Base-by-base conservation (phyloP, 2,329 filamentous ascomycete species). In the Xylariaceae sp. region DNA sequence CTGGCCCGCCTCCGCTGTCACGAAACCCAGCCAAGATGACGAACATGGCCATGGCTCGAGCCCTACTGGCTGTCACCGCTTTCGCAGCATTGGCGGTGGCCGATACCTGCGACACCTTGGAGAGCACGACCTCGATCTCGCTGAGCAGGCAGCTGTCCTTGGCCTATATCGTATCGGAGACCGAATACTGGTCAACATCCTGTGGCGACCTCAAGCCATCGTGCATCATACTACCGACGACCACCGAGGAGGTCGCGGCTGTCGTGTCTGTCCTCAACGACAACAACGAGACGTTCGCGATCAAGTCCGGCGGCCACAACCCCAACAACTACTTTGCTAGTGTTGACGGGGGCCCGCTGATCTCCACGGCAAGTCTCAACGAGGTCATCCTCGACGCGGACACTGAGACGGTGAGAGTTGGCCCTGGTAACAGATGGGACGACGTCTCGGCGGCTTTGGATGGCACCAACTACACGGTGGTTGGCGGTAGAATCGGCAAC, bases 291-390 rank as follows among this genome's bases (percentile, higher is more conserved):
- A 53, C 50, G 3, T 78, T 78, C 42, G 72, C 73, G 5, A 53
- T 74, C 43, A 70, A 72, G 43, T 68, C 68, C 6, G 74, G 73
- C 18, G 75, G 74, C 1, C 73, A 78, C 52, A 71, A 68, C 36
- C 67, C 71, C 4, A 74, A 75, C 45, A 59, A 67, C 13, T 66
- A 67, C 39, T 67, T 65, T 24, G 63, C 72, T 2, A 77, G 65
- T 42, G 65, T 70, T 29, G 51, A 63, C 11, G 63, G 55, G 2
- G 70, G 69, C 0, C 56, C 70, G 2, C 50, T 70, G 5, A 65
- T 78, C 40, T 70, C 70, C 12, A 59, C 71, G 9, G 57, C 55
- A 37, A 53, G 61, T 3, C 58, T 67, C 12, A 53, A 70, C 30
- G 47, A 62, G 33, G 50, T 70, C 9, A 46, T 52, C 0, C 51